phyloP scores from a whole-genome alignment of 2,329 filamentous ascomycete species.

The Sarocladium oryzae region DNA sequence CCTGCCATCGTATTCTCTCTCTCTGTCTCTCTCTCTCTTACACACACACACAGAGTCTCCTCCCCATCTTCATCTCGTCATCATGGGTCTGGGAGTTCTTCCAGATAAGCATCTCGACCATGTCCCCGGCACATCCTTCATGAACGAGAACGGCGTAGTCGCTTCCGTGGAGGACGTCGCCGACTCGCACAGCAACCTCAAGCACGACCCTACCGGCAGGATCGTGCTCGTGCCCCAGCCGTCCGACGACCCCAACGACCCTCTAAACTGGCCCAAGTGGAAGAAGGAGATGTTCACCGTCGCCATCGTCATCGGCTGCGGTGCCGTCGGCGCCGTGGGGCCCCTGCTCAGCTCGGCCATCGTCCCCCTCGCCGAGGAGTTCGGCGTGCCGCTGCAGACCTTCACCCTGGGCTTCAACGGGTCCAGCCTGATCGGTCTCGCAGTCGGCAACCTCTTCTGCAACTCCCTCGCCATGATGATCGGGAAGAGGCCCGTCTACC shows the following conservation, averaged over 20 bases:
- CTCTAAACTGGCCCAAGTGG: conserved; percentile 37
- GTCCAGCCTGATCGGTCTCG: conserved; percentile 1
- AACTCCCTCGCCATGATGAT: conserved; percentile 5
- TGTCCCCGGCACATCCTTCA: conserved; percentile 5
- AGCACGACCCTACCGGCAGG: conserved; percentile 17
- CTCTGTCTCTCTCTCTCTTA: neutral
- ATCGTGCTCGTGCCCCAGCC: conserved; percentile 45
- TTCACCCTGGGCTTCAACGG: conserved; percentile 5
- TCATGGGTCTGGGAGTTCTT: neutral
- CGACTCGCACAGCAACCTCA: conserved; percentile 12
- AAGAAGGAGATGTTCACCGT: conserved; percentile 19
- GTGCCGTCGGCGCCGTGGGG: conserved; percentile 2
- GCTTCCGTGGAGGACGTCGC: neutral
- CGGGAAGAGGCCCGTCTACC: conserved; percentile 1
- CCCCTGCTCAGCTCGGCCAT: conserved; percentile 1
- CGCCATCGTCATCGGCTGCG: conserved; percentile 14
- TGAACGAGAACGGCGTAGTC: neutral
- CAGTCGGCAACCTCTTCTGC: conserved; percentile 4
- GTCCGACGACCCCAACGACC: conserved; percentile 39
- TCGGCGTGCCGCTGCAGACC: neutral
- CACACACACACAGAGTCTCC: too few relatives aligned
- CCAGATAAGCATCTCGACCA: conserved; percentile 3
- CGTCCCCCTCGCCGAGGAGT: neutral
- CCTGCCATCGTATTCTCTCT: too few relatives aligned
- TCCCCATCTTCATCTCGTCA: neutral